phyloP scores from a whole-genome alignment of 1,284 basidiomycete species.

The Melampsora americana region DNA sequence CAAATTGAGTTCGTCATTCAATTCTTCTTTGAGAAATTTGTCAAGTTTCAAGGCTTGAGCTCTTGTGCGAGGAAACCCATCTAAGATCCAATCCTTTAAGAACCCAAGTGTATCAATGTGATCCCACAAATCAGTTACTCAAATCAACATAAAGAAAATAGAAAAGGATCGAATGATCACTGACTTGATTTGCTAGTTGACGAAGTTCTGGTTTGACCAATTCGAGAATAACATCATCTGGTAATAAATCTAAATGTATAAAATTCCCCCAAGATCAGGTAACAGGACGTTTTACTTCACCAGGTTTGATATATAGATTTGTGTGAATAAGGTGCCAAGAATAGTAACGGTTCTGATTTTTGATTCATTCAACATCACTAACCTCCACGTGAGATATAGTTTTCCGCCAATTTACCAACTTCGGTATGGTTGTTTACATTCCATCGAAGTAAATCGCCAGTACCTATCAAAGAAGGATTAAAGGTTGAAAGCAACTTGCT shows the following conservation, averaged over 20 bases:
- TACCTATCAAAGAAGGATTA: constrained; percentile 65
- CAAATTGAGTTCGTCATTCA: constrained; percentile 64
- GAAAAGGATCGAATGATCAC: background rate
- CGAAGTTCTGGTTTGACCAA: constrained; percentile 71
- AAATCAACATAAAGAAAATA: background rate
- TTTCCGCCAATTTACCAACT: constrained; percentile 68
- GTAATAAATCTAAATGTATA: constrained; percentile 59
- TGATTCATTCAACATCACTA: constrained; percentile 26
- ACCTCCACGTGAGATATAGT: constrained; percentile 69
- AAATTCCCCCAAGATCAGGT: background rate
- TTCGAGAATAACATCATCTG: constrained; percentile 73
- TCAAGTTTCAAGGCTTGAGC: constrained; percentile 84
- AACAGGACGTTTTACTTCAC: background rate
- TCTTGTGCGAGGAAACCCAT: constrained; percentile 92
- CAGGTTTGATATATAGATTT: background rate
- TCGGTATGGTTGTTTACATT: constrained; percentile 73
- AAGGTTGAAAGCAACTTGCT: constrained; percentile 31
- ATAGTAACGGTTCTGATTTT: constrained; percentile 1
- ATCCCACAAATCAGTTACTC: background rate
- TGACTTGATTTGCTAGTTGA: constrained; percentile 61
- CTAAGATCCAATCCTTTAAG: constrained; percentile 76
- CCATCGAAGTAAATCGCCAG: constrained; percentile 73
- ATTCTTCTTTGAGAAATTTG: constrained; percentile 53
- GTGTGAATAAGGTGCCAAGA: background rate
- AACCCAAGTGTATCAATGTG: background rate